Base-by-base conservation (phyloP, 768 basidiomycete species). In the Stropharia rugosoannulata region DNA sequence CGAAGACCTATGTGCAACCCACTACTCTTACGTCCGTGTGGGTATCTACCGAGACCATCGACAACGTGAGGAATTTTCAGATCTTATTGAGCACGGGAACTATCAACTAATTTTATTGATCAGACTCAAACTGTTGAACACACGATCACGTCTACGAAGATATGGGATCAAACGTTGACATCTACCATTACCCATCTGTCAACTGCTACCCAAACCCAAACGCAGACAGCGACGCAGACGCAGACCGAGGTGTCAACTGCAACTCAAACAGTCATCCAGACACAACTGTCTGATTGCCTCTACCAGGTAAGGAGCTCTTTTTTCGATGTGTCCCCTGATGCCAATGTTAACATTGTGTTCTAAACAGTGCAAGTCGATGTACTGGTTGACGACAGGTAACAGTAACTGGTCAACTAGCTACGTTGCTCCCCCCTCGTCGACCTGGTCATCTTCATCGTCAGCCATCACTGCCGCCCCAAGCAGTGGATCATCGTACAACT, bases 41-140 rank as follows among this genome's bases (percentile, higher is more conserved):
- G 65, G 75, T 84, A 38, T 75, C 79, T 64, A 87, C 86, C 7
- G 58, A 77, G 65, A 76, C 82, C 58, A 77, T 76, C 60, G 83
- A 87, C 71, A 78, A 80, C 54, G 83, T 84, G 57, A 58, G 79
- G 27, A 6, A 40, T 61, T 40, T 59, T 37, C 38, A 42, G 45
- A 15, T 1, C 15, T 48, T 27, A 29, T 22, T 18, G 47, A 50
- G 12, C 12, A 41, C 1, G 32, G 19, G 15, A 56, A 37, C 22
- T 54, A 50, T 59, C 50, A 45, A 37, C 49, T 48, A 41, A 43
- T 36, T 48, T 41, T 7, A 32, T 57, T 11, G 27, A 46, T 18
- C 59, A 85, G 81, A 87, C 86, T 38, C 70, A 79, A 74, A 87
- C 85, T 3, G 68, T 85, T 51, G 69, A 80, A 62, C 73, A 81